Evolutionary conservation across 257 asterid genomes (phyloP), one percentile per base, ranked within the genome.

Genomic region (Fraxinus anomala): DNA sequence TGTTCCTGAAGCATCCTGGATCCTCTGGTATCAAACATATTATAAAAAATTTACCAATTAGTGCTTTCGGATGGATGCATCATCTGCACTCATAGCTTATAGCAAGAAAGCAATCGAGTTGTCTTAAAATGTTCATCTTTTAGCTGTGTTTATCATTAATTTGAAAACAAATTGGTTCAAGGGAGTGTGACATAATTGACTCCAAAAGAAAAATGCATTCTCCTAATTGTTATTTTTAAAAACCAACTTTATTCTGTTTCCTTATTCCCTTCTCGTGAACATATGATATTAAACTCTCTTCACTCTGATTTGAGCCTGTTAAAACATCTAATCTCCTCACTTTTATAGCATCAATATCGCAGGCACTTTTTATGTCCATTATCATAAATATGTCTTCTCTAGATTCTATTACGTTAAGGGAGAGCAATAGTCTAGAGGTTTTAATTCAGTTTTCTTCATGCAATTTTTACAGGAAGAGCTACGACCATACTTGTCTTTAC

Each of bases 401-500:
- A 68, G 34, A 44, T 70, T 36, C 19, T 39, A 30, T 68, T 68
- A 73, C 21, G 30, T 19, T 39, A 14, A 82, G 61, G 74, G 68
- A 24, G 28, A 80, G 17, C 7, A 12, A 74, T 68, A 19, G 12
- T 6, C 42, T 13, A 5, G 59, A 39, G 31, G 61, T 56, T 36
- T 44, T 76, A 9, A 9, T 72, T 68, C 71, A 69, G 30, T 77
- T 69, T 77, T 19, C 77, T 42, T 68, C 51, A 33, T 73, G 82
- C 23, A 17, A 59, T 68, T 28, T 80, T 54, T 79, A 28, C 90
- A 93, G 98, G 98, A 93, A 86, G 98, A 88, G 79, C 83, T 93
- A 30, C 93, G 98, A 26, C 94, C 91, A 63, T 91, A 88, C 87
- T 91, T 93, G 81, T 86, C 98, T n/a, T 77, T 93, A 87, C 92